Conservation (phyloP, 176 grass and related monocot species). For the Luzula sylvatica region DNA sequence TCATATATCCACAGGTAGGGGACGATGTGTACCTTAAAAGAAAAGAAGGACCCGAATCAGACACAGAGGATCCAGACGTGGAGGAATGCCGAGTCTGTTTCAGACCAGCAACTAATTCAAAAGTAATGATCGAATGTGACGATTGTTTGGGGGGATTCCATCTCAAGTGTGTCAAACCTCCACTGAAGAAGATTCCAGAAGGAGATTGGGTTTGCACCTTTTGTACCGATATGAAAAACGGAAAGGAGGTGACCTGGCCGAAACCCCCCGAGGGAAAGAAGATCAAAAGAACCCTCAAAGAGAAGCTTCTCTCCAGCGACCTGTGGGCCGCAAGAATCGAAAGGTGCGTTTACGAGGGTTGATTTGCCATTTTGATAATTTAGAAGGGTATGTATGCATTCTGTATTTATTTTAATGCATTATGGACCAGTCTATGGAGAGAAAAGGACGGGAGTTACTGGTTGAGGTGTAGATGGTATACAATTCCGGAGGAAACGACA, state of each 20-base stretch:
- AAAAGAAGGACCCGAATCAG: constrained; percentile 46
- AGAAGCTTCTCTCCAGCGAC: constrained; percentile 78
- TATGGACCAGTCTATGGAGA: constrained; percentile 54
- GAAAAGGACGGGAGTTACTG: constrained; percentile 58
- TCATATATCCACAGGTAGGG: constrained; percentile 22
- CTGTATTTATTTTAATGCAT: not conserved
- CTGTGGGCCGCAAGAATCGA: constrained; percentile 73
- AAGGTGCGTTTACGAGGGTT: constrained; percentile 25
- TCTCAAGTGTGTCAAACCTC: constrained; percentile 62
- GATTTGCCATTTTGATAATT: not conserved
- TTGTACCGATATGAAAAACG: constrained; percentile 41
- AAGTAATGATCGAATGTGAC: constrained; percentile 86
- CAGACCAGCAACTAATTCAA: constrained; percentile 24
- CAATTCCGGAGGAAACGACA: constrained; percentile 85
- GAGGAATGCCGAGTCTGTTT: constrained; percentile 82
- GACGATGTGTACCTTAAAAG: constrained; percentile 89
- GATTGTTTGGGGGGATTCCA: constrained; percentile 86
- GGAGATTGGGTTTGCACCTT: constrained; percentile 75
- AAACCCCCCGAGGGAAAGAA: constrained; percentile 46
- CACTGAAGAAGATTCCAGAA: constrained; percentile 64
- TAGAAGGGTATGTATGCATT: not conserved
- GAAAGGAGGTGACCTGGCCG: constrained; percentile 41
- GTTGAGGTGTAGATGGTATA: constrained; percentile 78
- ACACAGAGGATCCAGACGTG: constrained; percentile 44
- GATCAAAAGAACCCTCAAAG: constrained; percentile 49